These are phyloP conservation scores for Forsythia suspensa DNA, from an alignment of 257 asterid species.

Conservation along the genomic window DNA sequence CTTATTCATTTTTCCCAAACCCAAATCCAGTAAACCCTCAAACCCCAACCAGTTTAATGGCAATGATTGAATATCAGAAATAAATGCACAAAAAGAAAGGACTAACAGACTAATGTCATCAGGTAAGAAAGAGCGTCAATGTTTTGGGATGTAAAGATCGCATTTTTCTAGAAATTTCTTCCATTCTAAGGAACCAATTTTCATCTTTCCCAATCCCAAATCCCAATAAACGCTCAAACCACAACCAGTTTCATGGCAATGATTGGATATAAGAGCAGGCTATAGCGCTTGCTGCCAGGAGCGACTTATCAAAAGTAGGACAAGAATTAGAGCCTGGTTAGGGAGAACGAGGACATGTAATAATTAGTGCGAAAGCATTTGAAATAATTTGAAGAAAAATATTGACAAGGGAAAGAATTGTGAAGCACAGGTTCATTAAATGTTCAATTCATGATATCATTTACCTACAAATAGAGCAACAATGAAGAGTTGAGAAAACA, in stretches of 20 bases:
- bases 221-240: not conserved
- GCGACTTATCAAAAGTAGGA: not conserved
- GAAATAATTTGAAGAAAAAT: not conserved
- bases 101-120: not conserved
- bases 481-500: not conserved
- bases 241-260: not conserved
- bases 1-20: slow-evolving; percentile 10
- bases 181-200: not conserved
- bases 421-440: not conserved
- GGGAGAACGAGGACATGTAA: not conserved
- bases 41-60: not conserved
- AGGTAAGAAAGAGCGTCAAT: not conserved
- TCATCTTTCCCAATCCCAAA: slow-evolving; percentile 13
- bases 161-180: not conserved
- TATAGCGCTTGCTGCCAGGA: not conserved
- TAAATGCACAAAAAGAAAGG: not conserved
- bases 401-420: not conserved
- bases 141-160: not conserved
- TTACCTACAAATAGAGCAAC: not conserved
- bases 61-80: not conserved
- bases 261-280: not conserved
- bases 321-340: not conserved
- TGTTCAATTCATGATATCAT: not conserved
- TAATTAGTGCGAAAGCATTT: not conserved
- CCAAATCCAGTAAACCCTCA: not conserved